These are phyloP conservation scores for Scheffersomyces titani DNA, from an alignment of 1,139 yeast genomes.

Conservation along the genomic window DNA sequence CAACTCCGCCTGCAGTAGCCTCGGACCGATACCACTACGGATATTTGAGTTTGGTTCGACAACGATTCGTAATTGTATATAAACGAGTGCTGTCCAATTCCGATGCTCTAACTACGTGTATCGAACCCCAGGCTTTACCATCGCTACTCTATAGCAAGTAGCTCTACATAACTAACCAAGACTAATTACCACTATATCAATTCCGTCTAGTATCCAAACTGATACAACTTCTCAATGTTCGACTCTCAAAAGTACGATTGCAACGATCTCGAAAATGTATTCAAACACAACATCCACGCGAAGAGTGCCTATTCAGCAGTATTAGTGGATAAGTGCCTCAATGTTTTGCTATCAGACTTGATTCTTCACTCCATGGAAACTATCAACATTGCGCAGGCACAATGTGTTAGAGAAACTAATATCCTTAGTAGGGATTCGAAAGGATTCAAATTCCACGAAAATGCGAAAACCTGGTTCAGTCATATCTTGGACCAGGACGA, in stretches of 20 bases:
- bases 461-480: constrained; percentile 2
- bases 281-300: neutral
- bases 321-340: constrained; percentile 1
- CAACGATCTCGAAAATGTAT: neutral
- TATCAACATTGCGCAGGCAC: neutral
- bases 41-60: no score
- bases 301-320: neutral
- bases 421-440: neutral
- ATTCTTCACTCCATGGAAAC: constrained; percentile 2
- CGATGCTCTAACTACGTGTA: neutral
- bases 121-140: neutral
- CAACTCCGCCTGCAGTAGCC: neutral
- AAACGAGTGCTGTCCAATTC: neutral
- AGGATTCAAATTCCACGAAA: neutral
- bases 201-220: neutral
- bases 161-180: neutral
- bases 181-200: neutral
- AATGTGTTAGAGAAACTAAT: neutral
- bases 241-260: neutral
- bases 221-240: neutral
- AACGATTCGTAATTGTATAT: neutral
- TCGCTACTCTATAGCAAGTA: neutral
- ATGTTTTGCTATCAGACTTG: neutral
- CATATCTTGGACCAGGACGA: constrained; percentile 2
- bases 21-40: neutral